Evolutionary conservation across 495 filamentous ascomycete genomes (phyloP).

Genomic region (Halenospora varia): DNA sequence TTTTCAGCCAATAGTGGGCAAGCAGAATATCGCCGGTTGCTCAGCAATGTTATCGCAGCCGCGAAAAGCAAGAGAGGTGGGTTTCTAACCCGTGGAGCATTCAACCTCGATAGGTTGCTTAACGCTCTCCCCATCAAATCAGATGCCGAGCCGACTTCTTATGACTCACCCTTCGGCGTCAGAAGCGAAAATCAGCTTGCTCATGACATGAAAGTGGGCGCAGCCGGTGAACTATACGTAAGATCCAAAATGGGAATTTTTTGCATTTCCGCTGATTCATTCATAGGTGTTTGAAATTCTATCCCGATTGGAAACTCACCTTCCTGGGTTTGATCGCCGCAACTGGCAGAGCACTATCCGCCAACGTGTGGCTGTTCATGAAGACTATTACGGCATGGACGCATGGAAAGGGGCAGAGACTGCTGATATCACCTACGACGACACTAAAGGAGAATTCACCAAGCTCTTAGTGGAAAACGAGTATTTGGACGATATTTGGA

Average conservation of each 20-base stretch:
- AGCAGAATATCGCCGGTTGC: constrained; percentile 24
- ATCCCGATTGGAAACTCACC: constrained; percentile 23
- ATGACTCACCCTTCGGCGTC: constrained; percentile 14
- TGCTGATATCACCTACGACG: constrained; percentile 39
- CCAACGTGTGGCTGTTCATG: constrained; percentile 30
- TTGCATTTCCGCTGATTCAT: constrained; percentile 6
- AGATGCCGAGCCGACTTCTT: constrained; percentile 2
- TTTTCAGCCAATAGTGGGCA: neutral
- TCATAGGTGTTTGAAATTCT: constrained; percentile 40
- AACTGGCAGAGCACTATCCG: constrained; percentile 47
- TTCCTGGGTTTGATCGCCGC: constrained; percentile 26
- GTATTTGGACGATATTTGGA: constrained; percentile 30
- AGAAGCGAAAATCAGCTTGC: constrained; percentile 30
- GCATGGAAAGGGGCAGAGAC: constrained; percentile 37
- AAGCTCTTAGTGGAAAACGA: constrained; percentile 30
- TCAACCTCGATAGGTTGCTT: constrained; percentile 18
- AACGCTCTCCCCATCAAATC: constrained; percentile 9
- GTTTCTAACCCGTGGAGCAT: constrained; percentile 25
- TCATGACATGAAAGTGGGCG: constrained; percentile 31
- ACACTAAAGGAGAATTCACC: constrained; percentile 30
- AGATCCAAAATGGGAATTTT: neutral
- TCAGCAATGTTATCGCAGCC: constrained; percentile 25
- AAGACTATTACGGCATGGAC: constrained; percentile 34
- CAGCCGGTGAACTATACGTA: constrained; percentile 42
- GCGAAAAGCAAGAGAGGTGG: constrained; percentile 23